Conservation (phyloP, 164 flowering plant genomes). For the Piper betle region DNA sequence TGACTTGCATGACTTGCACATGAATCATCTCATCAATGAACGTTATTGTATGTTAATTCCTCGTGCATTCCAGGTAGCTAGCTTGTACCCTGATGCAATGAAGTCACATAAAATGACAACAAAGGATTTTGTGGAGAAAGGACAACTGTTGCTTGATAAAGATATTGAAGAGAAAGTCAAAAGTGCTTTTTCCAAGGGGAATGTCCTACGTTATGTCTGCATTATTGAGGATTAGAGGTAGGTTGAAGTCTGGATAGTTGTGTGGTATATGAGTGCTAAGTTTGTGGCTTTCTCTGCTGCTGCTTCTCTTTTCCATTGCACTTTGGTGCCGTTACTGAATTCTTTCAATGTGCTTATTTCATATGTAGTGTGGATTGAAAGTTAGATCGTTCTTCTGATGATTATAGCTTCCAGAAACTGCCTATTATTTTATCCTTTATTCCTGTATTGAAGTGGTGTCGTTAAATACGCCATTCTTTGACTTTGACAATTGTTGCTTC, state of each 20-base stretch:
- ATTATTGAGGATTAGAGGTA: conserved; percentile 72
- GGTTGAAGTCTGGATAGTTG: not conserved
- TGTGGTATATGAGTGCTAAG: no score
- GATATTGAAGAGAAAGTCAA: conserved; percentile 42
- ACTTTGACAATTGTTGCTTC: no score
- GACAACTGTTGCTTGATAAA: conserved; percentile 54
- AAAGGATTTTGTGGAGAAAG: conserved; percentile 45
- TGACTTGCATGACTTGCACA: not conserved
- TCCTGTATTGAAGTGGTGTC: no score
- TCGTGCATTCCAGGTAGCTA: conserved; percentile 45
- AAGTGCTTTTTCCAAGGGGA: conserved; percentile 59
- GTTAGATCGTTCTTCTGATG: no score
- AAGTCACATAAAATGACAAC: conserved; percentile 48
- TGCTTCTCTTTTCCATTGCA: no score
- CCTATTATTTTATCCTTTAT: no score
- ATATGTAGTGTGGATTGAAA: no score
- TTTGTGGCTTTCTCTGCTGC: no score
- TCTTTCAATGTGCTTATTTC: no score
- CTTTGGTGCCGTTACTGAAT: no score
- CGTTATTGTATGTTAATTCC: not conserved
- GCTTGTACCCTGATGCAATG: conserved; percentile 79
- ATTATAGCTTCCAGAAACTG: no score
- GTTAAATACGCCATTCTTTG: no score
- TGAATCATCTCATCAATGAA: not conserved
- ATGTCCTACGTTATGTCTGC: conserved; percentile 85